Evolutionary conservation across 805 yeast species (phyloP).

Genomic region (Candida wancherniae): DNA sequence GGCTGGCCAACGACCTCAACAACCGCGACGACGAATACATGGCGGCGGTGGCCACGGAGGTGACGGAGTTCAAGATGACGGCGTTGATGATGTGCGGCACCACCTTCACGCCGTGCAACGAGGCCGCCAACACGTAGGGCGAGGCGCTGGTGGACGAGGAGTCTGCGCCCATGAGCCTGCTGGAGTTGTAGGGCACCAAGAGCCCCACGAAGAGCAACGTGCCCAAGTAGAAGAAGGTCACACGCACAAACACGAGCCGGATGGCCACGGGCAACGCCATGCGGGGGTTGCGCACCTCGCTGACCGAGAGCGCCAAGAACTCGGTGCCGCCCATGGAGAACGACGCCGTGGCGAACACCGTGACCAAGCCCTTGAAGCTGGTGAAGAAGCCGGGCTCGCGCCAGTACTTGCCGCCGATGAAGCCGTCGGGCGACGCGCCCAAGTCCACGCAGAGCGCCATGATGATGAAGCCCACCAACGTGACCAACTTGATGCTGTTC

Average conservation of each 20-base stretch:
- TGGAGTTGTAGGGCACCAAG: constrained; percentile 34
- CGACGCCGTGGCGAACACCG: constrained; percentile 37
- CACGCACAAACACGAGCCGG: constrained; percentile 37
- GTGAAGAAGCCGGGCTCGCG: constrained; percentile 36
- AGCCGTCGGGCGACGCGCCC: constrained; percentile 29
- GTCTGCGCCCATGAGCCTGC: constrained; percentile 31
- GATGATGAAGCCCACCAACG: constrained; percentile 37
- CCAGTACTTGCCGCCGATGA: constrained; percentile 42
- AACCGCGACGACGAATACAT: constrained; percentile 26
- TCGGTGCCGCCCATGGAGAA: constrained; percentile 40
- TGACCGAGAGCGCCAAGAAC: constrained; percentile 35
- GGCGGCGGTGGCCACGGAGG: constrained; percentile 29
- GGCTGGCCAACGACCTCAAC: constrained; percentile 24
- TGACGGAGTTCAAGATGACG: constrained; percentile 28
- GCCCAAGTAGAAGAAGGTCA: constrained; percentile 36
- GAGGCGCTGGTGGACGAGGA: constrained; percentile 26
- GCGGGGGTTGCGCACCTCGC: constrained; percentile 37
- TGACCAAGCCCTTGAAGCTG: constrained; percentile 36
- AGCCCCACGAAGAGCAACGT: constrained; percentile 35
- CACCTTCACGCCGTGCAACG: constrained; percentile 23
- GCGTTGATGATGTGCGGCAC: constrained; percentile 31
- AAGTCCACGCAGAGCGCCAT: constrained; percentile 37
- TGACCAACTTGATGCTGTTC: constrained; percentile 33
- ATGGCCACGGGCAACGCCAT: constrained; percentile 38
- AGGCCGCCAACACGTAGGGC: constrained; percentile 28